phyloP scores from a whole-genome alignment of 345 rosid genomes.

The Salix viminalis region DNA sequence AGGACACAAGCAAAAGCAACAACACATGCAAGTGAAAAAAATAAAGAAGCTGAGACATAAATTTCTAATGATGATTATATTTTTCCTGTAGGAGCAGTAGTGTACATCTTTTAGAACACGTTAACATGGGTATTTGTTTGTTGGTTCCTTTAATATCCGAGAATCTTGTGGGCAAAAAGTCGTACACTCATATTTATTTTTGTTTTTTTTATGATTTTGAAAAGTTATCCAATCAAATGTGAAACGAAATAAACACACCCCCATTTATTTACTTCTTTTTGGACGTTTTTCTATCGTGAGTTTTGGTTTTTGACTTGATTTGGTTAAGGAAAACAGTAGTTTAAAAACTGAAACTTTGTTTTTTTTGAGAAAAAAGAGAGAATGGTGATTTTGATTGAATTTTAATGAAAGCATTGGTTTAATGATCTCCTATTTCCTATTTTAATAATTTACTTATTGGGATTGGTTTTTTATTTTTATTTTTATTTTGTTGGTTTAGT shows the following conservation, averaged over 20 bases:
- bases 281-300: neutral
- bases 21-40: neutral
- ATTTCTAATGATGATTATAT: neutral
- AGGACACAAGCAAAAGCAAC: neutral
- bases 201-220: constrained; percentile 5
- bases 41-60: neutral
- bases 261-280: neutral
- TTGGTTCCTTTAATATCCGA: constrained; percentile 16
- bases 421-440: constrained; percentile 13
- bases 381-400: constrained; percentile 24
- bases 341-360: constrained; percentile 26
- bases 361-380: neutral
- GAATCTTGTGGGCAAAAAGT: constrained; percentile 22
- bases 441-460: constrained; percentile 27
- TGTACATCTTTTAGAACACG: constrained; percentile 14
- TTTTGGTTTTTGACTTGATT: constrained; percentile 24
- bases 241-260: constrained; percentile 9
- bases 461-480: neutral
- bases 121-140: constrained; percentile 15
- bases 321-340: constrained; percentile 34
- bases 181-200: neutral
- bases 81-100: neutral
- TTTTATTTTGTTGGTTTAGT: constrained; percentile 19
- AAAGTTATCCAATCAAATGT: constrained; percentile 13
- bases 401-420: constrained; percentile 9